Base-by-base conservation (phyloP, 2,329 filamentous ascomycete species). In the Aspergillus sp. region DNA sequence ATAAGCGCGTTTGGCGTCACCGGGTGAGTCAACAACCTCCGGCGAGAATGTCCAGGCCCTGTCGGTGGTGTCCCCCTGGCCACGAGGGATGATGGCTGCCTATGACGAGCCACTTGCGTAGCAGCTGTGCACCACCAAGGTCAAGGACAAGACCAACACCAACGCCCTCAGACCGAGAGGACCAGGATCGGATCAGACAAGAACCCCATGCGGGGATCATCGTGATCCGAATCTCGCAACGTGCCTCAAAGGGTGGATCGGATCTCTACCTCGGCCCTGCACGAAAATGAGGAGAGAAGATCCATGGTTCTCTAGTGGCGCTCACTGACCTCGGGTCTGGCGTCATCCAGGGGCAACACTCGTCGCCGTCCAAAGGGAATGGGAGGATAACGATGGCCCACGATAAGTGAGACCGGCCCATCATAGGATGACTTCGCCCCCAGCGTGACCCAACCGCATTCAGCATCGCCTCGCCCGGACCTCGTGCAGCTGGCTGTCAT, bases 401-500 rank as follows among this genome's bases (percentile, higher is more conserved):
- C 40, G 40, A 42, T 42, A 42, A 42, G 17, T 5, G 11, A n/a
- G 16, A 17, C 34, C 7, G 34, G 5, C 34, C 34, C 45, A 47
- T 47, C 45, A 36, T 14, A 41, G 47, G 42, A 43, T 25, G 32
- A 50, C 47, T 29, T 38, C 38, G 47, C 40, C 40, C 21, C 34
- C 40, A 54, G 45, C 52, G 45, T 53, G 50, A 52, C 50, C 43
- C 52, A 17, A 46, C 44, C 50, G 31, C 31, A 47, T 53, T 53
- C 47, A 53, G 54, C 44, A 50, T 47, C 45, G 50, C 40, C 34
- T 53, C 38, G 47, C 47, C 46, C 50, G 20, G 53, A 44, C 50
- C 54, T 46, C 54, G 54, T 56, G 53, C 53, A 45, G 47, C 29
- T 43, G 46, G 32, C 25, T 54, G 45, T n/a, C n/a, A 38, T 45